Evolutionary conservation across 1,139 yeast species (phyloP).

Genomic region (Casaregolazyma suthepensis): DNA sequence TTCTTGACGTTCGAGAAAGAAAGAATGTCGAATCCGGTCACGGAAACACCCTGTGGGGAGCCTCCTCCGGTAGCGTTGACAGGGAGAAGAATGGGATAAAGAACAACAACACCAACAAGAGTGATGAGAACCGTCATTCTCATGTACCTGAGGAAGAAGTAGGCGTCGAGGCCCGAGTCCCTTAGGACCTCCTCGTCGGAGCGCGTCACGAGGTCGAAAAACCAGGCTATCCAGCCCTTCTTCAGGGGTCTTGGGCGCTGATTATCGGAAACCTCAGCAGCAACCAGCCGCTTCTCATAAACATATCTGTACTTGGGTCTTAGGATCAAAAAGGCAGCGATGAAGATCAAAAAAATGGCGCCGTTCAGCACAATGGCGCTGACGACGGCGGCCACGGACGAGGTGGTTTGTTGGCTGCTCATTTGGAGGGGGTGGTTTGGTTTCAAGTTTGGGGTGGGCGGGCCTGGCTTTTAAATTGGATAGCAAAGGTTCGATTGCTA

Average conservation of each 20-base stretch:
- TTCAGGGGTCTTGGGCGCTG: constrained; percentile 33
- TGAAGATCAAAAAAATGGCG: constrained; percentile 51
- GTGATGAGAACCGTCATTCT: constrained; percentile 56
- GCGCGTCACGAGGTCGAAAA: constrained; percentile 35
- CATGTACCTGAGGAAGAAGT: constrained; percentile 73
- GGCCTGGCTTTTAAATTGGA: no score
- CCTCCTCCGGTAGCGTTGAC: constrained; percentile 80
- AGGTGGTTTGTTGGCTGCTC: constrained; percentile 11
- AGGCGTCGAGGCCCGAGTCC: constrained; percentile 84
- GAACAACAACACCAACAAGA: constrained; percentile 54
- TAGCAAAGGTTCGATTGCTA: neutral
- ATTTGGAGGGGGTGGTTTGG: neutral
- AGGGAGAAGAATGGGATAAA: constrained; percentile 78
- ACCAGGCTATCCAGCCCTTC: constrained; percentile 32
- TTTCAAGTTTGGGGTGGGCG: neutral
- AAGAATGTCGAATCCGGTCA: constrained; percentile 65
- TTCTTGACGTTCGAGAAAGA: constrained; percentile 70
- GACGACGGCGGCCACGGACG: constrained; percentile 38
- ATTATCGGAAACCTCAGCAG: constrained; percentile 41
- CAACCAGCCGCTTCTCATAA: constrained; percentile 75
- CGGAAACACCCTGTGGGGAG: constrained; percentile 40
- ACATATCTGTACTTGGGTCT: constrained; percentile 63
- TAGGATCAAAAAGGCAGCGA: constrained; percentile 52
- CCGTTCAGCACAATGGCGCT: constrained; percentile 51
- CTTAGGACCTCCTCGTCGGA: constrained; percentile 67